phyloP scores from a whole-genome alignment of 805 yeast genomes.

The Debaryomyces castellii region DNA sequence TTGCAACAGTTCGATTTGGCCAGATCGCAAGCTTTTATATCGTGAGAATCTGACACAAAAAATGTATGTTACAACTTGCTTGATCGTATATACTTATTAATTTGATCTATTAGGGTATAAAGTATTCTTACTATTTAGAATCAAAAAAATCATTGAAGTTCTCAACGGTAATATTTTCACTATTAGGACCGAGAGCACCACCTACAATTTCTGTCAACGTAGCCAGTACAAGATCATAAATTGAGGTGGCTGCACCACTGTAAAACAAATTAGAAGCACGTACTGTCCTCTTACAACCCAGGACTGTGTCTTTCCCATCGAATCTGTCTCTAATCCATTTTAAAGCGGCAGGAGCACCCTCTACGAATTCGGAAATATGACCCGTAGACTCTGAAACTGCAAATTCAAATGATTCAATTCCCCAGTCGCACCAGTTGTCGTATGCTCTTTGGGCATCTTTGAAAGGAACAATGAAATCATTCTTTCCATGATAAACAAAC shows the following conservation, averaged over 20 bases:
- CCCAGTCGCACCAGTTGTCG: slow-evolving; percentile 24
- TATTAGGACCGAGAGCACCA: slow-evolving; percentile 20
- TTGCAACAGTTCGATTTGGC: neutral
- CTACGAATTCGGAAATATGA: slow-evolving; percentile 18
- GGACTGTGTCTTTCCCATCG: slow-evolving; percentile 12
- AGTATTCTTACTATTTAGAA: neutral
- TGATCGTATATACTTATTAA: no score
- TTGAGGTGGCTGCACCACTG: slow-evolving; percentile 43
- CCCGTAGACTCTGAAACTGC: slow-evolving; percentile 17
- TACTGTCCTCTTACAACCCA: slow-evolving; percentile 39
- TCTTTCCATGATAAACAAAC: slow-evolving; percentile 21
- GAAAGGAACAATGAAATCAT: slow-evolving; percentile 24
- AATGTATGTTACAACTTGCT: no score
- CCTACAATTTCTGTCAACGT: slow-evolving; percentile 16
- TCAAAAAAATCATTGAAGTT: neutral
- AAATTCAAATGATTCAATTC: slow-evolving; percentile 32
- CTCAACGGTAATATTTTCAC: slow-evolving; percentile 26
- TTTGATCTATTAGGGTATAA: neutral
- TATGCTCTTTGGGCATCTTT: slow-evolving; percentile 10
- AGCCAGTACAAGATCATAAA: slow-evolving; percentile 22
- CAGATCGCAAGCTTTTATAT: neutral
- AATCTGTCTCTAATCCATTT: slow-evolving; percentile 18
- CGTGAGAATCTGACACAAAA: neutral
- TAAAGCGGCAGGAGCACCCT: slow-evolving; percentile 17
- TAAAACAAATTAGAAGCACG: slow-evolving; percentile 46